phyloP scores from a whole-genome alignment of 2,329 filamentous ascomycete genomes.

The Rhynchosporium agropyri region DNA sequence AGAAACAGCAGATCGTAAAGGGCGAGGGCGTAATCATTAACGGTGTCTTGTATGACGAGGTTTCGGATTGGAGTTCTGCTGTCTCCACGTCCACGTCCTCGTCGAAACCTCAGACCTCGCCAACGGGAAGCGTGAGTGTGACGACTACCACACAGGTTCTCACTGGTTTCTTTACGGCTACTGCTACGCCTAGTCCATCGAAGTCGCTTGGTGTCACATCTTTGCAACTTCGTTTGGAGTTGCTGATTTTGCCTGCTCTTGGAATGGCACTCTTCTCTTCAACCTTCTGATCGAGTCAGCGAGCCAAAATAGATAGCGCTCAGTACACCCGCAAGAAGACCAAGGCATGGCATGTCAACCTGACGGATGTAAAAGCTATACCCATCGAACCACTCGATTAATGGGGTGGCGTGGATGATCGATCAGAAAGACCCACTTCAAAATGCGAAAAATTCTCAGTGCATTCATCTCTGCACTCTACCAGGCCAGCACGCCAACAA shows the following conservation, averaged over 20 bases:
- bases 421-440: background rate
- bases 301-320: background rate
- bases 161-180: conserved; percentile 42
- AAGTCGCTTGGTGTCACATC: conserved; percentile 28
- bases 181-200: conserved; percentile 38
- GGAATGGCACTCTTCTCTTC: background rate
- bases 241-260: conserved; percentile 1
- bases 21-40: conserved; percentile 61
- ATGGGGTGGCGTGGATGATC: no score
- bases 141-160: conserved; percentile 40
- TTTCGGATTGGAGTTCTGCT: conserved; percentile 46
- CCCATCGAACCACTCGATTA: no score
- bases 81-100: conserved; percentile 27
- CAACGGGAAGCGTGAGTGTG: conserved; percentile 30
- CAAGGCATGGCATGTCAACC: no score
- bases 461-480: background rate
- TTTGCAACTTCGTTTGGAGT: background rate
- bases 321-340: background rate
- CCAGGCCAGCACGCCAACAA: background rate
- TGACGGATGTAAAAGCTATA: no score
- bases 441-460: background rate
- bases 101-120: conserved; percentile 11
- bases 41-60: conserved; percentile 55
- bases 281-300: background rate
- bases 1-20: conserved; percentile 50